phyloP scores from a whole-genome alignment of 2,329 filamentous ascomycete species.

The Verticillium dahliae region DNA sequence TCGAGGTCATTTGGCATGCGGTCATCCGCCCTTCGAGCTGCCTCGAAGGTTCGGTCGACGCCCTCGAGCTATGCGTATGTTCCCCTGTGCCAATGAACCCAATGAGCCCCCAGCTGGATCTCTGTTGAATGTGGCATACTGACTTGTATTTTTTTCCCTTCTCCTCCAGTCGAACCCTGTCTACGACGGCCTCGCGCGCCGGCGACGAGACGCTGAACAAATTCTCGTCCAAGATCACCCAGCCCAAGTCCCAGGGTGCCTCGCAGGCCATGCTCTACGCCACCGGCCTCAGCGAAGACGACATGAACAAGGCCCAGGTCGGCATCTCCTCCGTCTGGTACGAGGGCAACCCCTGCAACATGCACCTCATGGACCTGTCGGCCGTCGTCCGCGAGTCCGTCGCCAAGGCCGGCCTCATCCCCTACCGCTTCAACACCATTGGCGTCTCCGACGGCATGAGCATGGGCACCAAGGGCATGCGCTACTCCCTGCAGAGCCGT shows the following conservation, averaged over 20 bases:
- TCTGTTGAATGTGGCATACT: too few species aligned
- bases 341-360: slow-evolving; percentile 97
- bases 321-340: slow-evolving; percentile 99
- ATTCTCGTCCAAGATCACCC: slow-evolving; percentile 78
- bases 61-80: slow-evolving; percentile 15
- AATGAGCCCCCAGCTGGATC: not conserved
- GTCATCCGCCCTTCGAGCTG: slow-evolving; percentile 15
- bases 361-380: slow-evolving; percentile 92
- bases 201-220: slow-evolving; percentile 65
- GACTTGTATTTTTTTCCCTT: slow-evolving; percentile 1
- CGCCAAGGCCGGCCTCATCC: slow-evolving; percentile 68
- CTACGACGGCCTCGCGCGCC: slow-evolving; percentile 39
- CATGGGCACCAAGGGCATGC: slow-evolving; percentile 97
- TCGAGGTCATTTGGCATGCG: slow-evolving; percentile 11
- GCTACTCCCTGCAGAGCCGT: slow-evolving; percentile 87
- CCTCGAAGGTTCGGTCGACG: slow-evolving; percentile 11
- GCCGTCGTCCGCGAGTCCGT: slow-evolving; percentile 61
- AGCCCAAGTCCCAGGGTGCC: slow-evolving; percentile 95
- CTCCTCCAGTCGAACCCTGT: slow-evolving; percentile 39
- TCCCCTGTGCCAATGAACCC: not conserved
- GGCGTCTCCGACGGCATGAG: slow-evolving; percentile 96
- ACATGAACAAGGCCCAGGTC: slow-evolving; percentile 95
- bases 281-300: slow-evolving; percentile 76
- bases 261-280: slow-evolving; percentile 99
- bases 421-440: slow-evolving; percentile 98